Base-by-base conservation (phyloP, 1,284 basidiomycete species). In the Boletus semigastroideus region DNA sequence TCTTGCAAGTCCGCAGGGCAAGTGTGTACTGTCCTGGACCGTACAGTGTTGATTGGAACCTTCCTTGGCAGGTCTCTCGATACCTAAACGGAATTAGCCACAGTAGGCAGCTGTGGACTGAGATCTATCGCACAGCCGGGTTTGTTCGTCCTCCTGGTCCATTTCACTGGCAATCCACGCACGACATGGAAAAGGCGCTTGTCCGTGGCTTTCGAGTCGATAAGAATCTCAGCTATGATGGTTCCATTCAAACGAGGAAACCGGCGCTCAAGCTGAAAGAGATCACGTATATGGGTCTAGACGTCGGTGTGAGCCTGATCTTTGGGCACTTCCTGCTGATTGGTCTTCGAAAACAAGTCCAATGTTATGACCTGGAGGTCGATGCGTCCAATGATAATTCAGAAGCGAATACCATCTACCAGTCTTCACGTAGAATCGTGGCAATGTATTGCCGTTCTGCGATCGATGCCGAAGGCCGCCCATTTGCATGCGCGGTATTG, bases 401-500 rank as follows among this genome's bases (percentile, higher is more conserved):
- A 16, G 46, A 40, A 16, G 46, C 51, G 10, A 49, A 37, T 30
- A 45, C 53, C 27, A n/a, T 61, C 40, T 46, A 64, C 42, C 49
- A 45, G 46, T 31, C 48, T 13, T 45, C 47, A 5, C 9, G 38
- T 14, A 22, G 59, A 6, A 33, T 20, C 5, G 22, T 61, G 13
- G 37, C 56, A 10, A 52, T 58, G 28, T 25, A 30, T 31, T 59
- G 55, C 8, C 25, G 46, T 27, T 63, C 59, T 9, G 42, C 55
- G 19, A 20, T 61, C 25, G 60, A 62, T 11, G 20, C 44, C 27
- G 38, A 59, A 7, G 60, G 60, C 19, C 40, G 38, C 8, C 47
- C 52, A 3, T 61, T 62, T 42, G 60, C 52, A n/a, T 65, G 63
- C 30, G 42, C n/a, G 1, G 58, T 64, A 1, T n/a, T 58, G 42